Conservation (phyloP, 305 asterid species). For the Andrographis paniculata region DNA sequence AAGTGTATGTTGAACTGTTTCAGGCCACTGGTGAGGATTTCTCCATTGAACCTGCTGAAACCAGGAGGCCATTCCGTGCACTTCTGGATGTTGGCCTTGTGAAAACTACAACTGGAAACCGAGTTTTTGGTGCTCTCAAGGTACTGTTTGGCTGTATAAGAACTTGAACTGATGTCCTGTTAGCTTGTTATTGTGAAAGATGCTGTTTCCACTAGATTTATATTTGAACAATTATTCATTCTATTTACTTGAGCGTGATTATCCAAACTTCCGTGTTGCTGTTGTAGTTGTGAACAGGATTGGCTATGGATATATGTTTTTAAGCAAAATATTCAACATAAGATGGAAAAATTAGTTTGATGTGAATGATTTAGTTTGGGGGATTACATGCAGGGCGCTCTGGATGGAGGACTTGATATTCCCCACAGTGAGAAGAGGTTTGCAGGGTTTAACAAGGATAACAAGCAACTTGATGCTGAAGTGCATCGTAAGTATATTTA, state of each 20-base stretch:
- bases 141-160: constrained; percentile 18
- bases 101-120: constrained; percentile 82
- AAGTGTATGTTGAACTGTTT: neutral
- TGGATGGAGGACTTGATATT: constrained; percentile 90
- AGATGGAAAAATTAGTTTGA: neutral
- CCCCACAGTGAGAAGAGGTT: constrained; percentile 93
- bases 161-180: too few species aligned
- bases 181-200: too few species aligned
- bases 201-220: too few species aligned
- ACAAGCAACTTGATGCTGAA: constrained; percentile 67
- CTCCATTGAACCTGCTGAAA: constrained; percentile 85
- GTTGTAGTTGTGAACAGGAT: too few species aligned
- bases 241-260: too few species aligned
- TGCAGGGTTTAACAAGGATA: constrained; percentile 69
- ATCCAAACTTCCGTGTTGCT: too few species aligned
- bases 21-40: constrained; percentile 95
- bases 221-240: too few species aligned
- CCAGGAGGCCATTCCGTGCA: constrained; percentile 95
- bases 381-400: constrained; percentile 42
- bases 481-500: constrained; percentile 76
- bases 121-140: constrained; percentile 91
- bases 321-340: neutral
- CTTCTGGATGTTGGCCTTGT: constrained; percentile 90
- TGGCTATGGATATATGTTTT: too few species aligned
- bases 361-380: neutral